Percentiles rank a stretch among this genome's conserved stretches.
phyloP scores from a whole-genome alignment of 73 alveolate genomes.

The Stentor roeselii region DNA sequence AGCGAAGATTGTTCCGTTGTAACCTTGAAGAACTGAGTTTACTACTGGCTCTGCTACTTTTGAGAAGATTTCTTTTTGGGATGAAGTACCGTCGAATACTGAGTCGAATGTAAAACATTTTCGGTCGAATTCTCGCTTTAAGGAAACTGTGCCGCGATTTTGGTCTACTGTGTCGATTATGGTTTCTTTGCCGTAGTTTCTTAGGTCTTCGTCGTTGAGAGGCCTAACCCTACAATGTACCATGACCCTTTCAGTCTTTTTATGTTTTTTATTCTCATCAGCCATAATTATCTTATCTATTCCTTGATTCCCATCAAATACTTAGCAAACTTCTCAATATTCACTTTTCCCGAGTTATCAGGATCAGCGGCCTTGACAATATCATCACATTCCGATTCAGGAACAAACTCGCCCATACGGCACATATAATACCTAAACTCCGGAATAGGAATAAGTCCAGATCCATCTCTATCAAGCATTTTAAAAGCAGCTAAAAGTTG shows the following conservation, averaged over 20 bases:
- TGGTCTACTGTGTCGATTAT: slow-evolving; percentile 43
- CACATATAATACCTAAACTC: slow-evolving; percentile 13
- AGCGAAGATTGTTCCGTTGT: slow-evolving; percentile 95
- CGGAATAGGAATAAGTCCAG: not conserved
- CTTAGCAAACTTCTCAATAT: slow-evolving; percentile 14
- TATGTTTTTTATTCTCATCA: slow-evolving; percentile 2
- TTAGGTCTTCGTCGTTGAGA: slow-evolving; percentile 1
- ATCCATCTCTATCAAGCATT: slow-evolving; percentile 15
- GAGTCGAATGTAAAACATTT: slow-evolving; percentile 75
- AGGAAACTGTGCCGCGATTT: slow-evolving; percentile 26
- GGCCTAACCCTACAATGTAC: slow-evolving; percentile 23
- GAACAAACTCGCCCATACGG: slow-evolving; percentile 7
- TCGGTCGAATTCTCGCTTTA: slow-evolving; percentile 69
- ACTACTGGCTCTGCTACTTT: slow-evolving; percentile 76
- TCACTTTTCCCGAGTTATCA: slow-evolving; percentile 10
- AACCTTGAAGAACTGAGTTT: slow-evolving; percentile 83
- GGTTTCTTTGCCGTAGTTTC: not conserved
- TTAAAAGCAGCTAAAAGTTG: slow-evolving; percentile 20
- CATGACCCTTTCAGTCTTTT: slow-evolving; percentile 11
- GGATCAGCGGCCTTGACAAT: slow-evolving; percentile 22
- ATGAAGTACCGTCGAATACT: slow-evolving; percentile 68
- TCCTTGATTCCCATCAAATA: slow-evolving; percentile 15
- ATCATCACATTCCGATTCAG: slow-evolving; percentile 19
- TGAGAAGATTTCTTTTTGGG: slow-evolving; percentile 73
- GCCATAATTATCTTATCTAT: too few species aligned